Evolutionary conservation across 495 filamentous ascomycete species (phyloP).

Genomic region (Aspergillus bridgeri): DNA sequence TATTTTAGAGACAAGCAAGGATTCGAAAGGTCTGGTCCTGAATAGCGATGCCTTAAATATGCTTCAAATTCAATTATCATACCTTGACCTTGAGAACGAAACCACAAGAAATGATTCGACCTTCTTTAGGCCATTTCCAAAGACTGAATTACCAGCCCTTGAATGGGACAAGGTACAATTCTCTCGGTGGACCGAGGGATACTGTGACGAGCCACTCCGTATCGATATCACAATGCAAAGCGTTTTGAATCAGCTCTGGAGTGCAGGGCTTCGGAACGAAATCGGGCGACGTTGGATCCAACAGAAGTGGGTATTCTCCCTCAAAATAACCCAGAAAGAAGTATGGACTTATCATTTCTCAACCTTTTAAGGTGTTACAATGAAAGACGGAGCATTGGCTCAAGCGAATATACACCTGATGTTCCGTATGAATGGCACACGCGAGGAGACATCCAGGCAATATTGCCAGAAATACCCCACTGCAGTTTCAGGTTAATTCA

Average conservation of each 20-base stretch:
- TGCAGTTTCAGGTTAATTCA: constrained; percentile 1
- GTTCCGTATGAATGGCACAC: constrained; percentile 2
- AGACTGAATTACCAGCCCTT: not conserved
- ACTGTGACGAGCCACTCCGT: not conserved
- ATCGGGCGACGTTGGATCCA: not conserved
- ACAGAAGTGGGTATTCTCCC: not conserved
- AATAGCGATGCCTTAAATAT: not conserved
- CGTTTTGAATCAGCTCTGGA: not conserved
- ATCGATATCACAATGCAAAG: constrained; percentile 1
- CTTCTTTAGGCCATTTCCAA: constrained; percentile 2
- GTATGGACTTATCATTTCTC: not conserved
- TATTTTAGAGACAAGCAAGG: not conserved
- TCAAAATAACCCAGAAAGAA: not conserved
- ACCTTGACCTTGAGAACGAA: constrained; percentile 1
- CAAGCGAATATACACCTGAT: constrained; percentile 2
- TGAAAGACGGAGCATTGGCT: not conserved
- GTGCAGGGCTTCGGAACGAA: not conserved
- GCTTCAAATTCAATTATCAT: not conserved
- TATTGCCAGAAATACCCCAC: not conserved
- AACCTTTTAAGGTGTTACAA: not conserved
- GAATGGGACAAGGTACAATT: constrained; percentile 4
- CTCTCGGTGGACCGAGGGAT: not conserved
- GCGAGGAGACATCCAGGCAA: not conserved
- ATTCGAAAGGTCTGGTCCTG: not conserved
- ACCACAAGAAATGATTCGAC: not conserved